Evolutionary conservation across 345 rosid genomes (phyloP).

Genomic region (Garcia nutans): DNA sequence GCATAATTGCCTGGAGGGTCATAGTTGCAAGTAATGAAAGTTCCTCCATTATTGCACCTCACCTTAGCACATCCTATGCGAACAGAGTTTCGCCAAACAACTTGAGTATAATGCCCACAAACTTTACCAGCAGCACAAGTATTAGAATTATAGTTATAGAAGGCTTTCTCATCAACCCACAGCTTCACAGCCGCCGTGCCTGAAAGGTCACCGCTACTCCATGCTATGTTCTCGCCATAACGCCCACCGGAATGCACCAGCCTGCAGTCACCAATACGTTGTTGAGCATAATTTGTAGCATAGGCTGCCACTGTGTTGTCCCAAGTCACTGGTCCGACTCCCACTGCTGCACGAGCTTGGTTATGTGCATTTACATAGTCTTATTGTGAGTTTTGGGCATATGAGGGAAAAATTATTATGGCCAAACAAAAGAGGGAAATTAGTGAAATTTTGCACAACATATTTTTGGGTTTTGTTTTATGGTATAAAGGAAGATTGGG

Average conservation of each 20-base stretch:
- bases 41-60: conserved; percentile 25
- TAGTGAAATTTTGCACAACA: neutral
- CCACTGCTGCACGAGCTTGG: conserved; percentile 15
- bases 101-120: conserved; percentile 40
- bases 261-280: conserved; percentile 2
- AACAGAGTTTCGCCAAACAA: conserved; percentile 28
- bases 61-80: conserved; percentile 30
- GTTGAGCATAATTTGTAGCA: conserved; percentile 13
- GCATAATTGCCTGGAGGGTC: conserved; percentile 26
- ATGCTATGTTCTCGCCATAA: conserved; percentile 22
- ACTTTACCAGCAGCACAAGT: conserved; percentile 8
- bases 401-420: conserved; percentile 3
- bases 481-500: neutral
- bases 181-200: conserved; percentile 17
- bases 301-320: conserved; percentile 12
- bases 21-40: conserved; percentile 34
- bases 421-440: neutral
- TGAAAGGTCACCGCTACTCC: conserved; percentile 7
- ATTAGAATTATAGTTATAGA: conserved; percentile 22
- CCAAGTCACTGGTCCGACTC: conserved; percentile 13
- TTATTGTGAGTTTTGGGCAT: conserved; percentile 20
- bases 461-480: too few relatives aligned
- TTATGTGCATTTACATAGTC: conserved; percentile 26
- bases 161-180: conserved; percentile 20
- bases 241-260: conserved; percentile 19